These are phyloP conservation scores for Penicillium simplicissimum DNA, from an alignment of 495 filamentous ascomycete genomes.

Conservation along the genomic window DNA sequence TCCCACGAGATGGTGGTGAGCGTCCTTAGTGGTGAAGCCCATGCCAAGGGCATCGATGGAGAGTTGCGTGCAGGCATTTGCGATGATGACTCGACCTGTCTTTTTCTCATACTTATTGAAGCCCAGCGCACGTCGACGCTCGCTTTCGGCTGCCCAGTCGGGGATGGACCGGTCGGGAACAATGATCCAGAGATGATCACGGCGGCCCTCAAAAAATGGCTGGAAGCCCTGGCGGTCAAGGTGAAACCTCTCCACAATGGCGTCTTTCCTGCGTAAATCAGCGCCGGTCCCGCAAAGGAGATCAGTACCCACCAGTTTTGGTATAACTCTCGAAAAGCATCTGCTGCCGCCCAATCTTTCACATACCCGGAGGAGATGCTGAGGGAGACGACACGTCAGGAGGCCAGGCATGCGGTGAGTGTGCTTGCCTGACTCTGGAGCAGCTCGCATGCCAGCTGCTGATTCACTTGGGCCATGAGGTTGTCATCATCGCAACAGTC, in stretches of 20 bases:
- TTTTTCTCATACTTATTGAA: constrained; percentile 19
- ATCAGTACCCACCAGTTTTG: neutral
- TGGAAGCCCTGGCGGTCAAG: neutral
- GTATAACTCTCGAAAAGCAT: constrained; percentile 5
- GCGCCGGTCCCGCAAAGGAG: neutral
- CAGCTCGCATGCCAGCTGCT: constrained; percentile 2
- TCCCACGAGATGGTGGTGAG: constrained; percentile 13
- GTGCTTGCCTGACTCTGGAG: neutral
- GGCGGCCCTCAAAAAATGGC: neutral
- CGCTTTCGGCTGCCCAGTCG: neutral
- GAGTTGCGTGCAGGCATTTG: constrained; percentile 13
- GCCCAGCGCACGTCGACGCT: neutral
- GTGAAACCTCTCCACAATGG: neutral
- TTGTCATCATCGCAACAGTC: neutral
- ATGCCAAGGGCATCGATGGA: constrained; percentile 10
- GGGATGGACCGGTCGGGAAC: neutral
- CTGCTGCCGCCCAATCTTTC: neutral
- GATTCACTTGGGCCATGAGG: neutral
- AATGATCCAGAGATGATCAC: neutral
- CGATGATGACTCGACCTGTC: constrained; percentile 9
- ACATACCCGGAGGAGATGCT: constrained; percentile 3
- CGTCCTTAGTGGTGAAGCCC: constrained; percentile 4
- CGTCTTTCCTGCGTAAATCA: neutral
- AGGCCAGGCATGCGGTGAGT: neutral
- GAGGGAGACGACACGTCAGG: neutral